phyloP scores from a whole-genome alignment of 352 stramenopile species.

The Globisporangium spiculum region DNA sequence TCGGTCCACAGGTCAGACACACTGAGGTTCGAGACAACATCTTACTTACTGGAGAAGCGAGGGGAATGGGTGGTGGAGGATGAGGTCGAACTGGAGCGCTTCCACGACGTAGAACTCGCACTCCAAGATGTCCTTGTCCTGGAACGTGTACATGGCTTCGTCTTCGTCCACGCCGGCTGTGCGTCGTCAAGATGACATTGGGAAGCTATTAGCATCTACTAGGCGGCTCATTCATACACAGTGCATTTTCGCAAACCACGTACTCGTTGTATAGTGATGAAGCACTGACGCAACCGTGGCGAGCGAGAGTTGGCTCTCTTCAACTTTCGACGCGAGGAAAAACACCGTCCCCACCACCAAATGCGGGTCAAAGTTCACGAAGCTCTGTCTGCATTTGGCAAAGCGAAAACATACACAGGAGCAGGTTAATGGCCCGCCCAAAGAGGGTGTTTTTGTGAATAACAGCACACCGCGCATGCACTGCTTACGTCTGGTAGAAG shows the following conservation, averaged over 20 bases:
- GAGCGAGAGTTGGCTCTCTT: slow-evolving; percentile 83
- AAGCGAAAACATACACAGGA: neutral
- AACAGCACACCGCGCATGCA: neutral
- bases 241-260: slow-evolving; percentile 3
- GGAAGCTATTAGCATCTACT: neutral
- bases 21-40: neutral
- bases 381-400: slow-evolving; percentile 69
- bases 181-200: neutral
- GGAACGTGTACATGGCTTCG: slow-evolving; percentile 86
- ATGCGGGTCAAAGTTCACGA: slow-evolving; percentile 87
- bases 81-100: slow-evolving; percentile 85
- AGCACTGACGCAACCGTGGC: slow-evolving; percentile 77
- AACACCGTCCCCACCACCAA: slow-evolving; percentile 83
- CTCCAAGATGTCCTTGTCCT: slow-evolving; percentile 88
- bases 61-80: slow-evolving; percentile 84
- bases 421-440: neutral
- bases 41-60: slow-evolving; percentile 70
- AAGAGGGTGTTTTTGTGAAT: neutral
- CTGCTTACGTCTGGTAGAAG: slow-evolving; percentile 83
- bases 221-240: neutral
- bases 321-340: slow-evolving; percentile 85
- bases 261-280: slow-evolving; percentile 86
- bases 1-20: neutral
- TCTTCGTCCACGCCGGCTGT: slow-evolving; percentile 80
- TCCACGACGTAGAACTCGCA: slow-evolving; percentile 91